These are phyloP conservation scores for Ceriops tagal DNA, from an alignment of 345 rosid genomes.

Conservation along the genomic window DNA sequence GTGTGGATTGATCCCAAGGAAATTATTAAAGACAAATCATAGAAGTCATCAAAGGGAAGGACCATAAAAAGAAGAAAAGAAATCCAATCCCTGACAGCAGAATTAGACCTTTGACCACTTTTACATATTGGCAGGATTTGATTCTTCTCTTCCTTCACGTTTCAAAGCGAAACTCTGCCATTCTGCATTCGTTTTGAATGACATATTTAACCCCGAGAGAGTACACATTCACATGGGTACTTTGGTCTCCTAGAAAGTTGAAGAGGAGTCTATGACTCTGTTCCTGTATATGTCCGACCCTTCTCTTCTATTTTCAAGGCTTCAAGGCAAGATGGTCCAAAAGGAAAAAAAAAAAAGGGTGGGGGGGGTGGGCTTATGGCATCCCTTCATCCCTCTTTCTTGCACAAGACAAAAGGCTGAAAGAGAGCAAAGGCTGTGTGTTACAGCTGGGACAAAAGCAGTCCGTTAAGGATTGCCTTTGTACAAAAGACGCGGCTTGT, in stretches of 20 bases:
- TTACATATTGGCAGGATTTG: slow-evolving; percentile 22
- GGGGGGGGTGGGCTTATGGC: background rate
- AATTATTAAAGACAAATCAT: slow-evolving; percentile 43
- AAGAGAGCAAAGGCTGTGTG: slow-evolving; percentile 11
- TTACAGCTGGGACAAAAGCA: slow-evolving; percentile 36
- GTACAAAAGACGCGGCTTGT: slow-evolving; percentile 28
- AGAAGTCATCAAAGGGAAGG: slow-evolving; percentile 44
- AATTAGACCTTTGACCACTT: slow-evolving; percentile 37
- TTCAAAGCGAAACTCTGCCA: slow-evolving; percentile 17
- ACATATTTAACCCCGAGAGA: background rate
- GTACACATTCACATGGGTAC: slow-evolving; percentile 5
- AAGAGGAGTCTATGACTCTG: slow-evolving; percentile 1
- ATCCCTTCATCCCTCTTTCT: background rate
- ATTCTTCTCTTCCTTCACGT: slow-evolving; percentile 4
- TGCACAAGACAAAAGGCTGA: background rate
- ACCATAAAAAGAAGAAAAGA: background rate
- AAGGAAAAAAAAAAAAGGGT: background rate
- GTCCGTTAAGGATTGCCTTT: slow-evolving; percentile 24
- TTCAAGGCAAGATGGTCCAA: background rate
- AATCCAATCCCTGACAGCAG: slow-evolving; percentile 27
- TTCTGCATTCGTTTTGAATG: slow-evolving; percentile 9
- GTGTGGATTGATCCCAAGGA: slow-evolving; percentile 50
- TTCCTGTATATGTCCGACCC: background rate
- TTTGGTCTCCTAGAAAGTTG: background rate
- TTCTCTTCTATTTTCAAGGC: slow-evolving; percentile 21